Conservation (phyloP, 1,284 basidiomycete genomes). For the Stygiomarasmius scandens region DNA sequence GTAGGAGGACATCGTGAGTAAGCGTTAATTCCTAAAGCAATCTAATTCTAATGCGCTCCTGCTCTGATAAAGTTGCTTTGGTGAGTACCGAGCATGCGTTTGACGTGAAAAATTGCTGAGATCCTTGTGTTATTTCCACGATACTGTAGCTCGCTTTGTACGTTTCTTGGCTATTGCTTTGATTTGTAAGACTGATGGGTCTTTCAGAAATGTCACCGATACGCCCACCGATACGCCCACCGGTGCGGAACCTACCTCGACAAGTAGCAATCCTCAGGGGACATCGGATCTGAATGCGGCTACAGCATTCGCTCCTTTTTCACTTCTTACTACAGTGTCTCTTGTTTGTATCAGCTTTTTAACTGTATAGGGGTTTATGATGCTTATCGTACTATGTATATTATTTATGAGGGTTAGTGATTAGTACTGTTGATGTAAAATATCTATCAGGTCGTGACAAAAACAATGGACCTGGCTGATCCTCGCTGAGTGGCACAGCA, state of each 20-base stretch:
- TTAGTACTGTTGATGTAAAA: too few relatives aligned
- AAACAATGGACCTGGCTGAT: too few relatives aligned
- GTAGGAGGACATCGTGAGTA: conserved; percentile 53
- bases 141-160: background rate
- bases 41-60: too few relatives aligned
- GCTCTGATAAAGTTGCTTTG: conserved; percentile 2
- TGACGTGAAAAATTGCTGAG: too few relatives aligned
- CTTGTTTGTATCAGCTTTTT: background rate
- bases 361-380: too few relatives aligned
- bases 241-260: background rate
- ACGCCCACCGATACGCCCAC: background rate
- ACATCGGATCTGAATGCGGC: background rate
- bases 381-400: too few relatives aligned
- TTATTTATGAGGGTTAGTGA: too few relatives aligned
- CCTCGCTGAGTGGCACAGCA: too few relatives aligned
- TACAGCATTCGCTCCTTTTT: background rate
- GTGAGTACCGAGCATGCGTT: too few relatives aligned
- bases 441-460: too few relatives aligned
- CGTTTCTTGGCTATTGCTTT: background rate
- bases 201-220: background rate
- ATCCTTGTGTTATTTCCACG: background rate
- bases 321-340: background rate
- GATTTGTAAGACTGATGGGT: background rate
- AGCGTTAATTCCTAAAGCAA: background rate
- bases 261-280: background rate